phyloP scores from a whole-genome alignment of 495 filamentous ascomycete species.

The Penicillium crystallinum region DNA sequence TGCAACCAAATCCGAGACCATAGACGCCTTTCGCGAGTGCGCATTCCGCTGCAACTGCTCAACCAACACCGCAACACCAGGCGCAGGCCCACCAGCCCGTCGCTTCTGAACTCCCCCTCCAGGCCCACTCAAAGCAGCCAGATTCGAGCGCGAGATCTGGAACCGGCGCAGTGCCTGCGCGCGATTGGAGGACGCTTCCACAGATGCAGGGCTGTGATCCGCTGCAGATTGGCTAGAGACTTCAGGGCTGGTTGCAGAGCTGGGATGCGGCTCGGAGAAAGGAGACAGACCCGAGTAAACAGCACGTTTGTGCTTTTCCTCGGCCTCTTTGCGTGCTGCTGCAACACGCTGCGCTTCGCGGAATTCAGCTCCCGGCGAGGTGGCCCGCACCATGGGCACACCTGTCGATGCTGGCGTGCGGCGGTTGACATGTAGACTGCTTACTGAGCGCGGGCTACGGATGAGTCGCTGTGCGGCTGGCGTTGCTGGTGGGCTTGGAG shows the following conservation, averaged over 20 bases:
- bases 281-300: constrained; percentile 19
- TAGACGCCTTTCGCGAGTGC: constrained; percentile 38
- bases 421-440: constrained; percentile 28
- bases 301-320: constrained; percentile 27
- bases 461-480: constrained; percentile 22
- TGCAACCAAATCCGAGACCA: constrained; percentile 31
- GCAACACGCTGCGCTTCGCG: constrained; percentile 34
- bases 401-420: constrained; percentile 15
- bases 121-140: constrained; percentile 17
- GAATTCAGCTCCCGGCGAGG: constrained; percentile 43
- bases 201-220: background rate
- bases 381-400: constrained; percentile 39
- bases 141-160: constrained; percentile 36
- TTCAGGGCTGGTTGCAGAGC: background rate
- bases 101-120: constrained; percentile 40
- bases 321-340: constrained; percentile 25
- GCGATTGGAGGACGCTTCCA: constrained; percentile 13
- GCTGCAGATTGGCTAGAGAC: background rate
- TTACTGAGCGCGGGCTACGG: constrained; percentile 39
- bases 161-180: constrained; percentile 35
- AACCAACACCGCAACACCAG: constrained; percentile 38
- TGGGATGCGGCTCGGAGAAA: background rate
- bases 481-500: constrained; percentile 13
- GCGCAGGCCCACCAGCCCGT: constrained; percentile 20
- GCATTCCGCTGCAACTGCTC: constrained; percentile 37